Conservation (phyloP, 2,329 filamentous ascomycete species). For the Teratosphaeria destructans region DNA sequence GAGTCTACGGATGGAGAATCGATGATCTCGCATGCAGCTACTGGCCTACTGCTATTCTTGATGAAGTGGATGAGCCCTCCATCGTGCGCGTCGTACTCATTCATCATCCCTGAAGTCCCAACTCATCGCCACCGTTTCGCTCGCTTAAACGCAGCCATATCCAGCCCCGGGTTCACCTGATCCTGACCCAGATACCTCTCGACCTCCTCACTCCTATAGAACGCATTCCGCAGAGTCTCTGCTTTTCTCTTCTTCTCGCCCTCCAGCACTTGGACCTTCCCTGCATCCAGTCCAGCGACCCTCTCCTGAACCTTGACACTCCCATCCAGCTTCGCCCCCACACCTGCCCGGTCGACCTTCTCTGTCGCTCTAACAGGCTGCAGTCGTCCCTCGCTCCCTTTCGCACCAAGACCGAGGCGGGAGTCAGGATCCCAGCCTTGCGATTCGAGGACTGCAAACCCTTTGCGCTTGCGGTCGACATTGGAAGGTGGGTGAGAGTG, state of each 20-base stretch:
- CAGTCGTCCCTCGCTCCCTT: conserved; percentile 54
- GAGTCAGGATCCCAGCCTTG: conserved; percentile 69
- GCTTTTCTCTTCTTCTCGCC: conserved; percentile 42
- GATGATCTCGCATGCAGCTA: too few species aligned
- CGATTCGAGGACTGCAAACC: conserved; percentile 53
- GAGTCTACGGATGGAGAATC: too few species aligned
- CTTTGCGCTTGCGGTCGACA: conserved; percentile 60
- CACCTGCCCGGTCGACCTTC: conserved; percentile 65
- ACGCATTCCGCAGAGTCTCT: conserved; percentile 51
- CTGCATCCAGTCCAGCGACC: conserved; percentile 53
- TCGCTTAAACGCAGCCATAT: conserved; percentile 6
- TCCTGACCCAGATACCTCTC: conserved; percentile 56
- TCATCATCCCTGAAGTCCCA: background rate
- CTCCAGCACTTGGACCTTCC: conserved; percentile 53
- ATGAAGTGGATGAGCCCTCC: background rate
- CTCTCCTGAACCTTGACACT: conserved; percentile 33
- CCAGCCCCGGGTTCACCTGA: background rate
- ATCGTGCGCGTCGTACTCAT: background rate
- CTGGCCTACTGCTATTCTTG: too few species aligned
- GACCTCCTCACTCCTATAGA: conserved; percentile 66
- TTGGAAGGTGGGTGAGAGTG: conserved; percentile 65
- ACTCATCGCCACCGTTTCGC: conserved; percentile 2
- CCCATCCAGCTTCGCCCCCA: conserved; percentile 45
- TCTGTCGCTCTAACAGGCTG: conserved; percentile 62
- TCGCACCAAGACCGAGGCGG: conserved; percentile 58